phyloP scores from a whole-genome alignment of 495 filamentous ascomycete genomes.

The Tuber microsphaerosporum region DNA sequence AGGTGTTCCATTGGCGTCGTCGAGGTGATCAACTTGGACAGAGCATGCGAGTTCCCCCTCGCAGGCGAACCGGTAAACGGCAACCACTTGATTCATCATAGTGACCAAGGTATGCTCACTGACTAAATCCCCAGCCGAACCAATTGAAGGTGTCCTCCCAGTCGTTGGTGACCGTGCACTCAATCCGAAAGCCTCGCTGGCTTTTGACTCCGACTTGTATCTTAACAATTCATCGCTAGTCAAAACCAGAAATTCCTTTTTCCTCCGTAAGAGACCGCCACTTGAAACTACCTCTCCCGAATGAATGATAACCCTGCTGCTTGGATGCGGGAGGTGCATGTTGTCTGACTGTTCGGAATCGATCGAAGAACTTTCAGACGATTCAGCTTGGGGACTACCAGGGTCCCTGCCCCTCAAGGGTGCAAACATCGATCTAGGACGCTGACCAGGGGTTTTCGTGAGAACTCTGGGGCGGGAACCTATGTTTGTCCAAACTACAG shows the following conservation, averaged over 20 bases:
- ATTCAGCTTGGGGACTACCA: conserved; percentile 25
- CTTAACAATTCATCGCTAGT: conserved; percentile 76
- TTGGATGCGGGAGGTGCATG: conserved; percentile 17
- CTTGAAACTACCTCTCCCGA: conserved; percentile 70
- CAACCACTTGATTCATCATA: conserved; percentile 37
- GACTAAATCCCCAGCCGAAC: conserved; percentile 27
- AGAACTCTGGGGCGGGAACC: conserved; percentile 31
- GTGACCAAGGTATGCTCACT: conserved; percentile 36
- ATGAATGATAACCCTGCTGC: conserved; percentile 29
- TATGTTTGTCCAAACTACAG: conserved; percentile 30
- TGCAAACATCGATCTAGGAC: conserved; percentile 41
- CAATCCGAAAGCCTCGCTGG: conserved; percentile 37
- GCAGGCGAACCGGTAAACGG: conserved; percentile 31
- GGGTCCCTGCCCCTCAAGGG: conserved; percentile 30
- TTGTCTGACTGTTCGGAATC: conserved; percentile 28
- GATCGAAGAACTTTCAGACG: conserved; percentile 39
- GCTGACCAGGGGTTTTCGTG: conserved; percentile 27
- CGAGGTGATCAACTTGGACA: conserved; percentile 39
- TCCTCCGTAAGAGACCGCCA: conserved; percentile 71
- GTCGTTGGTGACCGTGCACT: conserved; percentile 24
- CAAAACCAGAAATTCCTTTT: conserved; percentile 83
- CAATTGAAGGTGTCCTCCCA: conserved; percentile 34
- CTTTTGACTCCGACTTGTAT: conserved; percentile 55
- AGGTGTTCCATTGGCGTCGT: conserved; percentile 30
- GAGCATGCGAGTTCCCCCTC: conserved; percentile 32